Evolutionary conservation across 2,329 filamentous ascomycete genomes (phyloP).

Genomic region (Fusarium lateritium): DNA sequence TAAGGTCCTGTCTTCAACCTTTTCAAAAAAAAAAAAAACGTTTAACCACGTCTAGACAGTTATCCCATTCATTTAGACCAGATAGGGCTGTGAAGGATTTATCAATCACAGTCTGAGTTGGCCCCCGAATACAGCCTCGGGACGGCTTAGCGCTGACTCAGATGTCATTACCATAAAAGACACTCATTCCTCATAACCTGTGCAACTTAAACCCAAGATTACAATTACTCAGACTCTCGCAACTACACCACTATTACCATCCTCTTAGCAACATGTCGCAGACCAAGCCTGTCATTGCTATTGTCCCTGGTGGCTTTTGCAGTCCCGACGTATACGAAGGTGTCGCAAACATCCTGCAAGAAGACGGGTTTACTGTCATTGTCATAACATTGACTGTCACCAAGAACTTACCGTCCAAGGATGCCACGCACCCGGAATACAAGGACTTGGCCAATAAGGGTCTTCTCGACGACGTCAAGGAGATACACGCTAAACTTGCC

Average conservation of each 20-base stretch:
- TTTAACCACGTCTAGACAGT: too few species aligned
- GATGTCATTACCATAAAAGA: too few species aligned
- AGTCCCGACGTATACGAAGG: neutral
- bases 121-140: too few species aligned
- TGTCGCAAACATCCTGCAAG: neutral
- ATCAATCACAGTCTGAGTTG: too few species aligned
- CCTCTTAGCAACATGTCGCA: neutral
- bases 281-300: neutral
- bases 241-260: neutral
- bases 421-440: accelerated
- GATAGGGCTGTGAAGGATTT: too few species aligned
- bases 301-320: conserved; percentile 10
- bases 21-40: too few species aligned
- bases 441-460: neutral
- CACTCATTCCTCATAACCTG: too few species aligned
- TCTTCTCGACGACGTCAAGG: neutral
- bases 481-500: neutral
- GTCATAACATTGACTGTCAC: neutral
- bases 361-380: neutral
- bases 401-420: neutral
- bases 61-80: too few species aligned
- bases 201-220: neutral
- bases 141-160: too few species aligned
- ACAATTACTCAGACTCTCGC: neutral
- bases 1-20: too few species aligned